Evolutionary conservation across 345 rosid genomes (phyloP), one percentile per base, ranked within the genome.

Genomic region (Euphorbia pulcherrima): DNA sequence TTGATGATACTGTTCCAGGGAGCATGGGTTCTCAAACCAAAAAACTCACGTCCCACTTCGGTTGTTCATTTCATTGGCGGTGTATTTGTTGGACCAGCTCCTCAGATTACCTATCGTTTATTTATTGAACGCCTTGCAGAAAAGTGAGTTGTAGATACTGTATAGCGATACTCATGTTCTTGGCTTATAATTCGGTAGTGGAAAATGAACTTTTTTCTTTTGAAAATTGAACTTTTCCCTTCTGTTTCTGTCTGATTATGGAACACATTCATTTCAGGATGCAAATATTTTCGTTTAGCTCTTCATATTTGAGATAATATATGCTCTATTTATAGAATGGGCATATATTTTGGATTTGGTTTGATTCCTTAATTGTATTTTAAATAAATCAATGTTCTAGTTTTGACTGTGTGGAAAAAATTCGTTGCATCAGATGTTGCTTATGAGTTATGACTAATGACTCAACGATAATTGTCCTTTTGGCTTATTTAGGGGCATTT

Each of bases 21-120:
- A 60, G 85, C 99, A 62, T 94, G 99, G 99, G 87, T 94, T 77
- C 92, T 94, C 26, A 85, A 81, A 81, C 99, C 97, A 29, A 85
- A 74, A 65, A 70, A 68, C 75, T 74, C 83, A 47, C 83, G 75
- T 62, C 91, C 96, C 11, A 88, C 81, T 74, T 79, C 90, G 65
- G 91, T 90, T 60, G 91, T 83, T 74, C 99, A 94, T 83, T 94
- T 94, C 60, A 28, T 94, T 53, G 99, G 97, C 26, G 99, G 99
- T 20, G 85, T 94, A 78, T 94, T 94, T 76, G 99, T 94, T 75
- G 99, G 99, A 78, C 97, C 99, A 13, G 99, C 99, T 47, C 99
- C 99, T 20, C 99, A 94, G 77, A 87, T 94, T 70, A 80, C 99
- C 13, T 94, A 91, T 72, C 96, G 99, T n/a, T 80, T 84, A 81